phyloP scores from a whole-genome alignment of 1,284 basidiomycete genomes.

The Athelia sp. region DNA sequence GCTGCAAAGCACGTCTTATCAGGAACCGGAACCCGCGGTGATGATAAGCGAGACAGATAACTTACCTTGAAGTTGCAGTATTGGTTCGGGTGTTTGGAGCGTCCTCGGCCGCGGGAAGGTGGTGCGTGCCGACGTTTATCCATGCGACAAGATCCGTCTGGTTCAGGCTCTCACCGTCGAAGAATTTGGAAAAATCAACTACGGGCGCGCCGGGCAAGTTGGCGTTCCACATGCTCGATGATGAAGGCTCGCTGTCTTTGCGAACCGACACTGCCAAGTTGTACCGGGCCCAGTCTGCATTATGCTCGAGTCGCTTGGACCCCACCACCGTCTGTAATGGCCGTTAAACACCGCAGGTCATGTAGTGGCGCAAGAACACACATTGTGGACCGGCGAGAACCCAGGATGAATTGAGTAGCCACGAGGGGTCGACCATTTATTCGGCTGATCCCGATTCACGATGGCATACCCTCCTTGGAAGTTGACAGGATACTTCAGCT shows the following conservation, averaged over 20 bases:
- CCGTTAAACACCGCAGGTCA: conserved; percentile 8
- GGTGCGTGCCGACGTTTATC: conserved; percentile 65
- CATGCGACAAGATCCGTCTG: conserved; percentile 61
- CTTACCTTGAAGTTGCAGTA: conserved; percentile 49
- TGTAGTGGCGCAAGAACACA: conserved; percentile 19
- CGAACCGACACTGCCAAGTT: conserved; percentile 53
- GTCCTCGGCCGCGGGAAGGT: conserved; percentile 53
- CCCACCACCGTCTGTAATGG: conserved; percentile 46
- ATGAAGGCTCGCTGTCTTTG: conserved; percentile 56
- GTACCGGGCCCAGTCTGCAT: conserved; percentile 62
- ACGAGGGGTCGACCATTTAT: conserved; percentile 50
- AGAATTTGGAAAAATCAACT: conserved; percentile 61
- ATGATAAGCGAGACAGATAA: not conserved
- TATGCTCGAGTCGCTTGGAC: conserved; percentile 52
- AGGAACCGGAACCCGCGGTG: not conserved
- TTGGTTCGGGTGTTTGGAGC: conserved; percentile 59
- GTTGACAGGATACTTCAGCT: conserved; percentile 48
- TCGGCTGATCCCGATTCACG: conserved; percentile 53
- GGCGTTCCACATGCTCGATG: conserved; percentile 56
- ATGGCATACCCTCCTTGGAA: conserved; percentile 52
- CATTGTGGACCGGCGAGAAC: conserved; percentile 45
- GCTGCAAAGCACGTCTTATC: conserved; percentile 20
- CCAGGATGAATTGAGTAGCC: conserved; percentile 57
- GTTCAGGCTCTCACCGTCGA: conserved; percentile 55
- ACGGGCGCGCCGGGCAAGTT: conserved; percentile 53